Conservation (phyloP, 768 basidiomycete species). For the Boletus subcaerulescens region DNA sequence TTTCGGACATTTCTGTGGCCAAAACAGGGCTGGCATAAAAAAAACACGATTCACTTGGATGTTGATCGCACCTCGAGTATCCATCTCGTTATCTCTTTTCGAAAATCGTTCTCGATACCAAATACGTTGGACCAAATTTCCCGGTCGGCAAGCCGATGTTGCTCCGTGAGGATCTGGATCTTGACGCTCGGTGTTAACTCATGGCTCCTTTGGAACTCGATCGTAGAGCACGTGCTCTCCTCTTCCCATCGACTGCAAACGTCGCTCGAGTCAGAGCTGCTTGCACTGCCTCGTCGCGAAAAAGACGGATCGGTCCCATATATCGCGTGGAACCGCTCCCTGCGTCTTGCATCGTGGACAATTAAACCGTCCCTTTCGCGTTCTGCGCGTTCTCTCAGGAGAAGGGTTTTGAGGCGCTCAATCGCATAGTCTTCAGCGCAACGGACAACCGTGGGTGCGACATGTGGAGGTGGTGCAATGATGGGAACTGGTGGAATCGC, state of each 20-base stretch:
- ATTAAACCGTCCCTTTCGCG: conserved; percentile 36
- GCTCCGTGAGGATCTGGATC: background rate
- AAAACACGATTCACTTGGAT: background rate
- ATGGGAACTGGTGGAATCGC: conserved; percentile 41
- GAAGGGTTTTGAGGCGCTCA: conserved; percentile 37
- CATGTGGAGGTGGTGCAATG: conserved; percentile 49
- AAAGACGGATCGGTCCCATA: background rate
- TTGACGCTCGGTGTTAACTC: background rate
- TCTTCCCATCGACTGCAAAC: conserved; percentile 17
- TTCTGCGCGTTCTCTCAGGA: conserved; percentile 40
- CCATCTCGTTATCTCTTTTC: conserved; percentile 41
- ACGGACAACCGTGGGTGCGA: conserved; percentile 18
- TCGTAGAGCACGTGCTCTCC: conserved; percentile 8
- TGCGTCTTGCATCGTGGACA: conserved; percentile 9
- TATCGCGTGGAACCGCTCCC: background rate
- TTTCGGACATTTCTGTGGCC: conserved; percentile 8
- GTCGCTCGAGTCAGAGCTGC: conserved; percentile 12
- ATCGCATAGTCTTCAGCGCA: conserved; percentile 44
- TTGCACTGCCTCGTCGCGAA: conserved; percentile 6
- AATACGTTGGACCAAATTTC: conserved; percentile 18
- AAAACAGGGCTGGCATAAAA: background rate
- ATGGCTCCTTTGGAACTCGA: conserved; percentile 22
- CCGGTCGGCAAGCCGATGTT: background rate
- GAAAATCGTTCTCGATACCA: conserved; percentile 35
- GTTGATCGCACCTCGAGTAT: conserved; percentile 39